These are phyloP conservation scores for Acer yangbiense DNA, from an alignment of 345 rosid genomes.

Conservation along the genomic window DNA sequence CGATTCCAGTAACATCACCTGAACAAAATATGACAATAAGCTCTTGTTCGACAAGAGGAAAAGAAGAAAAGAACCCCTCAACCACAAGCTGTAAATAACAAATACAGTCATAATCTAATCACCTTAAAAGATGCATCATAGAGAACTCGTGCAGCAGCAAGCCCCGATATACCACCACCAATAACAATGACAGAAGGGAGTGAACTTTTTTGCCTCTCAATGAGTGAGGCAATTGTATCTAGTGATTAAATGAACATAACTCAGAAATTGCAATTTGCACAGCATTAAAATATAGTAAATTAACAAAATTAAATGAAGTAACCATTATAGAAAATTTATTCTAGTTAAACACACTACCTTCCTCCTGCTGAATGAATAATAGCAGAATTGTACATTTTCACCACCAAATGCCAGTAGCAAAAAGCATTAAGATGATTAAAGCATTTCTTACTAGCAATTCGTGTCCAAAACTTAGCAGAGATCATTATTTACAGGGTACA, in stretches of 20 bases:
- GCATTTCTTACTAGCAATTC: not conserved
- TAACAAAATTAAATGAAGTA: not conserved
- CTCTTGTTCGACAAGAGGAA: not conserved
- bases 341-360: not conserved
- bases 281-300: not conserved
- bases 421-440: not conserved
- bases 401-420: not conserved
- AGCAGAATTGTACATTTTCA: not conserved
- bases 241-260: constrained; percentile 5
- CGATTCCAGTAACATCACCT: constrained; percentile 84
- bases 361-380: not conserved
- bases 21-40: constrained; percentile 7
- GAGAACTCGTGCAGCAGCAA: constrained; percentile 81
- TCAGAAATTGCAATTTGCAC: not conserved
- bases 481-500: not conserved
- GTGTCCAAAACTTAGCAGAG: not conserved
- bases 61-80: not conserved
- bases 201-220: constrained; percentile 48
- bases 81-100: not conserved
- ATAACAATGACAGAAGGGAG: constrained; percentile 73
- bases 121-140: constrained; percentile 72
- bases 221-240: constrained; percentile 44
- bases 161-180: constrained; percentile 89
- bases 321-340: not conserved
- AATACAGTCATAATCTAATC: not conserved